phyloP scores from a whole-genome alignment of 768 basidiomycete genomes.

The Paxillus rubicundulus region DNA sequence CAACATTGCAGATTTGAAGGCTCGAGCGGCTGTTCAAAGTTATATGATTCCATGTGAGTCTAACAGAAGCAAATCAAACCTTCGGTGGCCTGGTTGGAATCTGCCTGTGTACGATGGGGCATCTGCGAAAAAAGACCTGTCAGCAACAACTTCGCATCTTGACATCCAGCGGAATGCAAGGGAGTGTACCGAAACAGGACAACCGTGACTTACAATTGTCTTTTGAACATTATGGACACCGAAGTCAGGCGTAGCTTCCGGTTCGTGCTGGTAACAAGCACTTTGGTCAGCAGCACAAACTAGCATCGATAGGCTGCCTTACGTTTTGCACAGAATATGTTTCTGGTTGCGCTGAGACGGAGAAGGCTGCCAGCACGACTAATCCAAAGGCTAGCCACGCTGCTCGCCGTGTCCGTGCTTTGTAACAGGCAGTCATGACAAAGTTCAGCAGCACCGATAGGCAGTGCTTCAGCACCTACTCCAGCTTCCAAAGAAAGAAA shows the following conservation, averaged over 20 bases:
- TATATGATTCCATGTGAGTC: neutral
- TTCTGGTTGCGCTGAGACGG: slow-evolving; percentile 41
- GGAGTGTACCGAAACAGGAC: neutral
- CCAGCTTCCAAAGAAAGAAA: neutral
- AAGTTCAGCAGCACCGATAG: neutral
- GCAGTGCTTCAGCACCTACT: neutral
- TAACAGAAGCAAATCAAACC: slow-evolving; percentile 33
- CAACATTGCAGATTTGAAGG: slow-evolving; percentile 71
- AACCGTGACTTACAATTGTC: slow-evolving; percentile 17
- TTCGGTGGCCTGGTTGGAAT: slow-evolving; percentile 48
- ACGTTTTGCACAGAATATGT: slow-evolving; percentile 18
- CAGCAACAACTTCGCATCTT: neutral
- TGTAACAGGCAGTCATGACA: slow-evolving; percentile 19
- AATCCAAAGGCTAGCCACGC: slow-evolving; percentile 63
- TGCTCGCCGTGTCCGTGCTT: slow-evolving; percentile 39
- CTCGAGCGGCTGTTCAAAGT: slow-evolving; percentile 53
- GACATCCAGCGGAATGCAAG: neutral
- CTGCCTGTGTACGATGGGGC: slow-evolving; percentile 11
- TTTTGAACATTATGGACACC: slow-evolving; percentile 7
- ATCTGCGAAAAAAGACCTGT: slow-evolving; percentile 11
- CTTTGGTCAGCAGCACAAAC: neutral
- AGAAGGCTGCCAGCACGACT: slow-evolving; percentile 46
- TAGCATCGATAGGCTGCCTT: neutral
- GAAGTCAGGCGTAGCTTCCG: slow-evolving; percentile 8
- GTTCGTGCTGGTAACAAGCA: neutral